Evolutionary conservation across 768 basidiomycete genomes (phyloP), one percentile per base, ranked within the genome.

Genomic region (Pholiota microspora): DNA sequence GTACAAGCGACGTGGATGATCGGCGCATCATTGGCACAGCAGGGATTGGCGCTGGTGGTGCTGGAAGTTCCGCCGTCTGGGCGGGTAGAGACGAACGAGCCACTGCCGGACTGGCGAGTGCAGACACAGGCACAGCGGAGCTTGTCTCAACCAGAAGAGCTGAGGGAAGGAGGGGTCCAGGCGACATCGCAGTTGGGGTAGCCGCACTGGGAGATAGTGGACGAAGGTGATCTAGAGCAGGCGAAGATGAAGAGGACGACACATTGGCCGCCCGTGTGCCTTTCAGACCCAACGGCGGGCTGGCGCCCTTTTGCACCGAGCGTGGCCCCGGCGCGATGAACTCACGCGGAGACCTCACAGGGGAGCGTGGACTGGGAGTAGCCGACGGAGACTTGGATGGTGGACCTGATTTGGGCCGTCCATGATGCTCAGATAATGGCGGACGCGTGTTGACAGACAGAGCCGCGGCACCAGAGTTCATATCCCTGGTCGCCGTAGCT

Each of bases 401-500:
- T 36, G 23, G 53, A 7, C 16, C 24, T 40, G 34, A 54, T 36
- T 18, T 42, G 15, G 8, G 4, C 15, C 15, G n/a, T 28, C 13
- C 23, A 21, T 46, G 60, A 29, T 46, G 67, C 25, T 53, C 28
- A 16, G 56, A 27, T 40, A 54, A 34, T 49, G 10, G 63, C 52
- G 40, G 54, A 12, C 44, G 18, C 12, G 50, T 45, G 21, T 63
- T 59, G 16, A 64, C 59, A 16, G 67, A 55, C 3, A 66, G 40
- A 1, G 51, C 38, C 42, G 51, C 25, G 29, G 8, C 18, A 27
- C 63, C 67, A 44, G 59, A 47, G 24, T 64, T 59, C 8, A 63
- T 56, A 36, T 69, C 71, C n/a, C 55, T 67, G 7, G 64, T 66
- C 10, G 62, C 64, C 21, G 65, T 51, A 32, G 67, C 61, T 1